These are phyloP conservation scores for Gynostemma pentaphyllum DNA, from an alignment of 306 rosid species.

Conservation along the genomic window DNA sequence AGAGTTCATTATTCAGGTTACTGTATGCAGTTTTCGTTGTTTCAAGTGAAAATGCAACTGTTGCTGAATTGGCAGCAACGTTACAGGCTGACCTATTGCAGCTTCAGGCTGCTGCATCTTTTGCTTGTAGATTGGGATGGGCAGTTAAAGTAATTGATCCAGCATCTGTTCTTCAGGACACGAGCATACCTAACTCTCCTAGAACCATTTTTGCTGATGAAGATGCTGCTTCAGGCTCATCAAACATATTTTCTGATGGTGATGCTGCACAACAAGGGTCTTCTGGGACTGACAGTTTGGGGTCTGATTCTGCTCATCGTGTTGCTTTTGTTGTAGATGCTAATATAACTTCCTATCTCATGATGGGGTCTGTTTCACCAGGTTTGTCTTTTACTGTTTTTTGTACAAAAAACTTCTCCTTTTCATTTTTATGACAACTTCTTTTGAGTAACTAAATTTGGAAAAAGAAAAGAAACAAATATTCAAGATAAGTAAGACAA, in stretches of 20 bases:
- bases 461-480: background rate
- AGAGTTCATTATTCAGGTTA: conserved; percentile 36
- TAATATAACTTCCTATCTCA: conserved; percentile 90
- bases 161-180: conserved; percentile 51
- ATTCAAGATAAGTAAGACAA: background rate
- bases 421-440: background rate
- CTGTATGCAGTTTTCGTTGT: conserved; percentile 96
- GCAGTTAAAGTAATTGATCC: conserved; percentile 81
- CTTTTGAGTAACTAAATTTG: background rate
- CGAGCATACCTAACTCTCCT: conserved; percentile 46
- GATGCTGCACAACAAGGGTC: conserved; percentile 58
- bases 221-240: conserved; percentile 38
- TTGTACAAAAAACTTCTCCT: background rate
- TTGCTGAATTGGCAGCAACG: conserved; percentile 80
- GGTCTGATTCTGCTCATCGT: conserved; percentile 41
- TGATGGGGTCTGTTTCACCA: conserved; percentile 99
- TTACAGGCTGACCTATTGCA: conserved; percentile 73
- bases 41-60: conserved; percentile 87
- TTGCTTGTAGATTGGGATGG: conserved; percentile 87
- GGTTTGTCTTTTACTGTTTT: conserved; percentile 33
- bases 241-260: conserved; percentile 33
- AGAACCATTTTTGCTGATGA: conserved; percentile 42
- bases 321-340: conserved; percentile 96
- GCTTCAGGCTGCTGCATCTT: conserved; percentile 90
- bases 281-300: conserved; percentile 40